These are phyloP conservation scores for Vaccinium myrtillus DNA, from an alignment of 148 eudicot species.

Conservation along the genomic window DNA sequence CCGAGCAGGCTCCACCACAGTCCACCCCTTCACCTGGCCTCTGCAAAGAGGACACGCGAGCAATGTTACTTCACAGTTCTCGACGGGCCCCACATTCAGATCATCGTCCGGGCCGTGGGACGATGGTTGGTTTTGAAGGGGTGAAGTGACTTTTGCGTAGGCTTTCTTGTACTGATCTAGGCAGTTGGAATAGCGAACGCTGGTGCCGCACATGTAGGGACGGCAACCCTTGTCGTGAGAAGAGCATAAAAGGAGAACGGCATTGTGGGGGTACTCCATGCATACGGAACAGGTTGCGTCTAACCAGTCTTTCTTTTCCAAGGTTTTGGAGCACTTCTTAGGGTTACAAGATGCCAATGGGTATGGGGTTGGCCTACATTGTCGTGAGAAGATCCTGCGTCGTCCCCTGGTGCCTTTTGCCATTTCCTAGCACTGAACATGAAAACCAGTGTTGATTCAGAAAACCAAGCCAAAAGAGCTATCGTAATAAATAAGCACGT, in stretches of 20 bases:
- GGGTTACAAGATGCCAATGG: conserved; percentile 25
- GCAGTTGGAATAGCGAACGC: conserved; percentile 63
- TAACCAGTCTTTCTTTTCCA: conserved; percentile 54
- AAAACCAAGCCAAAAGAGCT: background rate
- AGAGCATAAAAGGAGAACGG: conserved; percentile 67
- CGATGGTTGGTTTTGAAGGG: conserved; percentile 14
- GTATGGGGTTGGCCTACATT: conserved; percentile 50
- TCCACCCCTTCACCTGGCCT: conserved; percentile 72
- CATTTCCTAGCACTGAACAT: conserved; percentile 33
- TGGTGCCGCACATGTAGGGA: conserved; percentile 75
- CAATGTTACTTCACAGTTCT: conserved; percentile 36
- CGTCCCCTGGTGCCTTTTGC: conserved; percentile 58
- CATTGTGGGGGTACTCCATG: conserved; percentile 72
- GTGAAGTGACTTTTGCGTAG: conserved; percentile 37
- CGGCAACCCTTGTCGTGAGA: conserved; percentile 68
- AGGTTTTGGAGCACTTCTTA: conserved; percentile 32
- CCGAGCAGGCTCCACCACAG: conserved; percentile 58
- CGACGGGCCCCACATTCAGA: conserved; percentile 17
- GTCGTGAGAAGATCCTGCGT: conserved; percentile 53
- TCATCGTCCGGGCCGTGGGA: conserved; percentile 20
- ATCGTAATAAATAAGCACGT: background rate
- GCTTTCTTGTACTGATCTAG: conserved; percentile 68
- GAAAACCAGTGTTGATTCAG: conserved; percentile 8
- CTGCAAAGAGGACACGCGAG: conserved; percentile 68
- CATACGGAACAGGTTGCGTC: conserved; percentile 64